These are phyloP conservation scores for Gaertneriomyces semiglobifer DNA, from an alignment of 192 early-diverging fungal species.

Conservation along the genomic window DNA sequence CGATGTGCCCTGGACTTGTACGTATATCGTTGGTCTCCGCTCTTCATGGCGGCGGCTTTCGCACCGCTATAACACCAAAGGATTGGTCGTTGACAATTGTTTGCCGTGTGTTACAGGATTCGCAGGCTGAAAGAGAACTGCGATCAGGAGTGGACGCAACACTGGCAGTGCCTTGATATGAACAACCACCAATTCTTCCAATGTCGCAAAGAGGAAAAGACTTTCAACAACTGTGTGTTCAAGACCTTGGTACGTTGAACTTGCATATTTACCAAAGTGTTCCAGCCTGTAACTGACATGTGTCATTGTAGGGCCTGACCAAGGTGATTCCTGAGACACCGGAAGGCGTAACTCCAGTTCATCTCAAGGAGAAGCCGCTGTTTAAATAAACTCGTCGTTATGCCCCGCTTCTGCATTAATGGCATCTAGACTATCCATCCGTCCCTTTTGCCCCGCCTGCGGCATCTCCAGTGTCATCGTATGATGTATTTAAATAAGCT, in stretches of 20 bases:
- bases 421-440: too few species aligned
- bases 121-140: slow-evolving; percentile 87
- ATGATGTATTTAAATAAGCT: too few species aligned
- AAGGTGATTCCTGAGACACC: slow-evolving; percentile 59
- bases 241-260: slow-evolving; percentile 66
- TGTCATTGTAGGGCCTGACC: slow-evolving; percentile 40
- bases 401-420: too few species aligned
- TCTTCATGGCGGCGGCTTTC: too few species aligned
- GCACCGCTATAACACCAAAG: too few species aligned
- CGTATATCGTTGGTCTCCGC: background rate
- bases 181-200: slow-evolving; percentile 84
- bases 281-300: background rate
- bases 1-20: slow-evolving; percentile 81
- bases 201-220: slow-evolving; percentile 74
- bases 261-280: background rate
- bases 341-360: slow-evolving; percentile 50
- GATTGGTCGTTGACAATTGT: slow-evolving; percentile 5
- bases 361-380: slow-evolving; percentile 51
- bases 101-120: slow-evolving; percentile 51
- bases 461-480: too few species aligned
- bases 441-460: too few species aligned
- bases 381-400: slow-evolving; percentile 35
- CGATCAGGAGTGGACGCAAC: slow-evolving; percentile 75
- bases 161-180: slow-evolving; percentile 89
- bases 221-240: slow-evolving; percentile 87